A percentile compares a stretch with the other conserved stretches of the same genome.
Evolutionary conservation across 1,284 basidiomycete species (phyloP).

Genomic region (Flammula alnicola): DNA sequence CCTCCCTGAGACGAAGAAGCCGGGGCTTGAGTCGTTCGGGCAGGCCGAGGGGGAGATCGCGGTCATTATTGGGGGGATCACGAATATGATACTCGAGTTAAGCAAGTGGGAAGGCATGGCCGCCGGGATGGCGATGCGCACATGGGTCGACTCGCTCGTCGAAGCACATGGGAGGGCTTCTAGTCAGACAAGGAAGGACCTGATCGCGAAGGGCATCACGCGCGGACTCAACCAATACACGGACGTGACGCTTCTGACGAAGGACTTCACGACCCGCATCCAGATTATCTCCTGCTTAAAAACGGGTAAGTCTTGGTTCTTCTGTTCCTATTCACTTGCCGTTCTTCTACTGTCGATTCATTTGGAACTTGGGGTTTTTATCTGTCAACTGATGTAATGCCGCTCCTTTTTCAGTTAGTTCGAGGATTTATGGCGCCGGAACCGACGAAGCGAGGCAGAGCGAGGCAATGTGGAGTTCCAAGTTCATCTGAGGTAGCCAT

Average conservation of each 20-base stretch:
- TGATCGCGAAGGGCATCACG: slow-evolving; percentile 49
- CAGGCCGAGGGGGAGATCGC: slow-evolving; percentile 48
- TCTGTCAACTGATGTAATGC: slow-evolving; percentile 12
- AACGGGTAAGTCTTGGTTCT: slow-evolving; percentile 46
- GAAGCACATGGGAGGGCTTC: slow-evolving; percentile 38
- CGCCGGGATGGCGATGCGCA: slow-evolving; percentile 55
- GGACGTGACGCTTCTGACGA: slow-evolving; percentile 51
- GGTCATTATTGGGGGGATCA: slow-evolving; percentile 51
- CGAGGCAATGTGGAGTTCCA: slow-evolving; percentile 55
- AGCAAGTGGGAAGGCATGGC: slow-evolving; percentile 58
- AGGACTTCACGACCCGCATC: slow-evolving; percentile 52
- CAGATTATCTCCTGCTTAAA: slow-evolving; percentile 56
- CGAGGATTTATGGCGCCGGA: slow-evolving; percentile 49
- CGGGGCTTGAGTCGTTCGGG: slow-evolving; percentile 48
- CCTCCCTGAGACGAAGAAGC: slow-evolving; percentile 43
- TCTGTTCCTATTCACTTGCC: slow-evolving; percentile 27
- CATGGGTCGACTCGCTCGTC: slow-evolving; percentile 51
- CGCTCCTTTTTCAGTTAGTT: slow-evolving; percentile 42
- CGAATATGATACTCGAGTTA: slow-evolving; percentile 55
- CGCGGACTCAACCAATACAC: slow-evolving; percentile 51
- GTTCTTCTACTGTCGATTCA: slow-evolving; percentile 4
- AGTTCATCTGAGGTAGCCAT: slow-evolving; percentile 41
- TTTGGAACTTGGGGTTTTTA: background rate
- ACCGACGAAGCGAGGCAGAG: slow-evolving; percentile 50
- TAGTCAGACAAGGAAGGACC: slow-evolving; percentile 38